Base-by-base conservation (phyloP, 2,329 filamentous ascomycete genomes). In the Albifimbria verrucaria region DNA sequence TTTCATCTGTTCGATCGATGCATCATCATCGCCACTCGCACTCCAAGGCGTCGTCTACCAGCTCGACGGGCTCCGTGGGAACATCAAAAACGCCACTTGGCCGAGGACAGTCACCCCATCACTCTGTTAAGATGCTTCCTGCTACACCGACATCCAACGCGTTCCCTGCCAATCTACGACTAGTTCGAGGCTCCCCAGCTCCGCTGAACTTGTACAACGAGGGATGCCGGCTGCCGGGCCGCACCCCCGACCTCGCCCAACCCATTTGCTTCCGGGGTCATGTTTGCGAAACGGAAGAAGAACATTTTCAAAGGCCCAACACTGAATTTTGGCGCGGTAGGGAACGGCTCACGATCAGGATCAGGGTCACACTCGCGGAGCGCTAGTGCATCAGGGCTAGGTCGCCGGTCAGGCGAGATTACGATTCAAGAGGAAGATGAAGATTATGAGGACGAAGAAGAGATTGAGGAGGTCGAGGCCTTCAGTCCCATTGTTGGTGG, bases 71-170 rank as follows among this genome's bases (percentile, higher is more conserved):
- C 21, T 87, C 88, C 0, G 85, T 88, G 4, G 86, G 87, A 0
- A 83, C 84, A 18, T 88, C 88, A 32, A 88, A 86, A 64, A 87
- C 83, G 17, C 85, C 83, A 1, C 74, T 83, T 48, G 81, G 80
- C 43, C 73, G 81, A 32, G 81, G 82, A 15, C 85, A 89, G 22
- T 92, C 88, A 3, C 93, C 94, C 1, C 92, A 97, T 67, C 84
- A 90, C 60, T 96, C 90, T 0, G 88, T 97, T 62, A 97, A 97
- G 72, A 89, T 97, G n/a, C 83, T 97, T 3, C 93, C 94, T 1
- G 90, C 90, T 0, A 96, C 92, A 0, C 93, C 93, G 0, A 92
- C 88, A 0, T 74, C 81, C 3, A 77, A 79, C 17, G 76, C 83
- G 1, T 96, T 97, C 63, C 92, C 93, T 0, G 89, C 86, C 49